Base-by-base conservation (phyloP, 441 rosid genomes). In the Euphorbia schlechtendalii region DNA sequence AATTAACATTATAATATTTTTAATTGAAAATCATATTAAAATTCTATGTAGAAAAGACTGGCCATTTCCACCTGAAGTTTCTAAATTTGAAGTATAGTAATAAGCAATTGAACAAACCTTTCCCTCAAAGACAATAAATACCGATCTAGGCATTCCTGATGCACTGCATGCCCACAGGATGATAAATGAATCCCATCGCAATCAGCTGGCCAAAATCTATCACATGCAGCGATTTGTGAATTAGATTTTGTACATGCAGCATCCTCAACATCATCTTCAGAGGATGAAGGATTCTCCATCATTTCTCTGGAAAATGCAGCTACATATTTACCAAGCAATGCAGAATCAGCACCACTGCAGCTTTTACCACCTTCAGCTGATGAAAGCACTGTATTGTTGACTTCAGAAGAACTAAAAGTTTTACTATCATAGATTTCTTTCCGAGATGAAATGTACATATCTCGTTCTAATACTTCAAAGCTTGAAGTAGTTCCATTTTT, bases 91-190 rank as follows among this genome's bases (percentile, higher is more conserved):
- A 57, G 46, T 64, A 56, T 59, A 5, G 20, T 5, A 48, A 12
- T 46, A 72, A 52, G 41, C 10, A 46, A 54, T 9, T 49, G 57
- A 68, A 75, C 82, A 78, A 72, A 79, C 99, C 99, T 87, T 70
- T 95, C 99, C 83, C 65, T 86, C 81, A 95, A 74, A 15, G 98
- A 95, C 13, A 78, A 80, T 54, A 95, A 71, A 78, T 95, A 95
- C 52, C 93, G 89, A 69, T 90, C 89, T 41, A 88, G 92, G 74
- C 99, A 95, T 64, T 74, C 79, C 75, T 92, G 96, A 83, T 95
- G 99, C 71, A 92, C 98, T 13, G 97, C 88, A 86, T 95, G 98
- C 61, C 99, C 96, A 78, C 99, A 95, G 55, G 99, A 86, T 34
- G 93, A 92, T 66, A 92, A 83, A 83, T 81, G 74, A 73, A 95